Conservation (phyloP, 1,284 basidiomycete genomes). For the Cryptococcus neoformans region DNA sequence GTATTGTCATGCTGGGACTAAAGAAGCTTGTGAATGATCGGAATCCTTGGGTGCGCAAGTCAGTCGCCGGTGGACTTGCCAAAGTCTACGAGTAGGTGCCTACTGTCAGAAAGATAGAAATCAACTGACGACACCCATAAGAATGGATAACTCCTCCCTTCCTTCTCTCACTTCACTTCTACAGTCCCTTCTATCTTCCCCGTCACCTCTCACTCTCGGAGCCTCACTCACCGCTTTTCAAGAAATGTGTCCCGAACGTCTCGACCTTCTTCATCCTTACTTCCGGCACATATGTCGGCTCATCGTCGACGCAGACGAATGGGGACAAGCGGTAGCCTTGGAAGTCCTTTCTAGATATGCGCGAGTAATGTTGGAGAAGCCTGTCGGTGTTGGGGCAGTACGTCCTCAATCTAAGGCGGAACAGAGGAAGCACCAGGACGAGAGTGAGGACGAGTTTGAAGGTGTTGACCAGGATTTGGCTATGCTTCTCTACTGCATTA, state of each 20-base stretch:
- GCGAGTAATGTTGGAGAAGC: conserved; percentile 75
- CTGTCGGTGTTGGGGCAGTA: conserved; percentile 45
- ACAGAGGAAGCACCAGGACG: conserved; percentile 3
- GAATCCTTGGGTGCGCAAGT: conserved; percentile 91
- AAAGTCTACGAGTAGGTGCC: conserved; percentile 72
- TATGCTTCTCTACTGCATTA: conserved; percentile 67
- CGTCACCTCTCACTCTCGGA: conserved; percentile 83
- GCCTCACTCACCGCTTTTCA: conserved; percentile 82
- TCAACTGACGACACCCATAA: conserved; percentile 38
- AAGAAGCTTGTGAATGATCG: conserved; percentile 86
- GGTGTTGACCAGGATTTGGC: conserved; percentile 68
- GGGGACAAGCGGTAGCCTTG: conserved; percentile 84
- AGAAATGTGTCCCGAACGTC: conserved; percentile 72
- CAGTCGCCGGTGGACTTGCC: conserved; percentile 82
- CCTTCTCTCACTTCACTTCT: conserved; percentile 72
- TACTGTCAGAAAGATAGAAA: conserved; percentile 4
- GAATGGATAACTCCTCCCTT: conserved; percentile 70
- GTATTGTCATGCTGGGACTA: conserved; percentile 81
- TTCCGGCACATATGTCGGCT: conserved; percentile 81
- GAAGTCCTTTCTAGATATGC: conserved; percentile 79
- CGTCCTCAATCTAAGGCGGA: conserved; percentile 4
- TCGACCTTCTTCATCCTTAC: conserved; percentile 84
- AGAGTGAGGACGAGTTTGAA: conserved; percentile 51
- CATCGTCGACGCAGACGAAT: conserved; percentile 89
- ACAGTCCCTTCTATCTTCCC: conserved; percentile 70